Evolutionary conservation across 2,329 filamentous ascomycete species (phyloP).

Genomic region (Trichoderma hamatum): DNA sequence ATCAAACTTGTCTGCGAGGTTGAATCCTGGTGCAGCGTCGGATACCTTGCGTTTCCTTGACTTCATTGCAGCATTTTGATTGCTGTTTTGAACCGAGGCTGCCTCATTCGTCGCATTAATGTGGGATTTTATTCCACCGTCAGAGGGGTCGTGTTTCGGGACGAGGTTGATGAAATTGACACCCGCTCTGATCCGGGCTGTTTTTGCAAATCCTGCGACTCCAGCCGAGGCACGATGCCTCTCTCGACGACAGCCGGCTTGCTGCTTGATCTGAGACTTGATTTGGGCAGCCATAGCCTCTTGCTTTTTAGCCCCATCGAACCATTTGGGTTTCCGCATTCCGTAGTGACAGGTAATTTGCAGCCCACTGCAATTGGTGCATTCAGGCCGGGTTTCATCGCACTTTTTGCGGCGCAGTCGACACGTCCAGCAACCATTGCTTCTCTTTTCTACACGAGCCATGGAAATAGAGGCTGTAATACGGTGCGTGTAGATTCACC

Average conservation of each 20-base stretch:
- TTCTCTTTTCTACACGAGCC: neutral
- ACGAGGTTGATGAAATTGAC: neutral
- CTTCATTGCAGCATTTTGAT: neutral
- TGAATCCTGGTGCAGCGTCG: neutral
- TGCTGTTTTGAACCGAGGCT: too few relatives aligned
- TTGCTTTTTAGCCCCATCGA: neutral
- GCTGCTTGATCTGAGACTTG: neutral
- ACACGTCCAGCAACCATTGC: slow-evolving; percentile 5
- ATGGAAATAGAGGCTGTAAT: neutral
- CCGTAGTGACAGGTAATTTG: slow-evolving; percentile 4
- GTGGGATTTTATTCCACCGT: neutral
- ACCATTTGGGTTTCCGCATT: neutral
- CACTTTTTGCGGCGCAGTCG: slow-evolving; percentile 8
- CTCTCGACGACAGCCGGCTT: neutral
- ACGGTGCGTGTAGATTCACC: neutral
- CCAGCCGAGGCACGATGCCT: neutral
- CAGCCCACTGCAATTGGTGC: neutral
- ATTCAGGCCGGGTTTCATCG: neutral
- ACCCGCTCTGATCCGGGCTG: neutral
- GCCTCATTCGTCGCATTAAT: neutral
- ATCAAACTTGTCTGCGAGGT: neutral
- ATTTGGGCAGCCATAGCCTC: neutral
- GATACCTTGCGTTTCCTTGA: neutral
- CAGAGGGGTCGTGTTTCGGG: neutral
- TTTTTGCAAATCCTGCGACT: neutral